Percentiles rank a stretch among this genome's conserved stretches.
phyloP scores from a whole-genome alignment of 2,329 filamentous ascomycete genomes.

The Aspergillus sp. region DNA sequence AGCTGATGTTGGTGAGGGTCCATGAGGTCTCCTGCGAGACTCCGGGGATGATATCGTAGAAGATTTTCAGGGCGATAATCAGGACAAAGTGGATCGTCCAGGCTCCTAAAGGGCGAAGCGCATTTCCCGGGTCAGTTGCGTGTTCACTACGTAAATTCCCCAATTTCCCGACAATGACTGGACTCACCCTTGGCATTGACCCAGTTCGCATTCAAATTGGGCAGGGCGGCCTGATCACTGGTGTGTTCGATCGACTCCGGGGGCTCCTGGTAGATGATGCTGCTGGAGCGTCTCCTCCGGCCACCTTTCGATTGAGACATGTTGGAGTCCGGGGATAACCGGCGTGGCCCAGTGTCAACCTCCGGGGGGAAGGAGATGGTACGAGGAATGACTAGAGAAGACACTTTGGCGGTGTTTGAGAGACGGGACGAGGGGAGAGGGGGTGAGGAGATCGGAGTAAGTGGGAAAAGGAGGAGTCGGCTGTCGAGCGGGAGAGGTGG shows the following conservation, averaged over 20 bases:
- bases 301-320: slow-evolving; percentile 65
- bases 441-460: slow-evolving; percentile 28
- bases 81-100: slow-evolving; percentile 97
- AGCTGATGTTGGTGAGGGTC: slow-evolving; percentile 97
- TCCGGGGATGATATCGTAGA: slow-evolving; percentile 94
- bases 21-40: slow-evolving; percentile 97
- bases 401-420: slow-evolving; percentile 86
- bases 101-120: slow-evolving; percentile 64
- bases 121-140: slow-evolving; percentile 17
- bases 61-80: slow-evolving; percentile 87
- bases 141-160: background rate
- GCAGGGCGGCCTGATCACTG: slow-evolving; percentile 90
- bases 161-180: background rate
- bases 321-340: slow-evolving; percentile 60
- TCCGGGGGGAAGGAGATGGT: slow-evolving; percentile 89
- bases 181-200: slow-evolving; percentile 96
- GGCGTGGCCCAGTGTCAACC: slow-evolving; percentile 62
- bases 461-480: slow-evolving; percentile 20
- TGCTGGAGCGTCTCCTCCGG: slow-evolving; percentile 91
- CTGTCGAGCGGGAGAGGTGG: slow-evolving; percentile 14
- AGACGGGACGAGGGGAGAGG: slow-evolving; percentile 30
- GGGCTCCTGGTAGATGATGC: slow-evolving; percentile 96
- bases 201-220: slow-evolving; percentile 97
- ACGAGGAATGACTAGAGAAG: slow-evolving; percentile 84
- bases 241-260: slow-evolving; percentile 96